Base-by-base conservation (phyloP, 2,329 filamentous ascomycete species). In the Waltergamsia citrina region DNA sequence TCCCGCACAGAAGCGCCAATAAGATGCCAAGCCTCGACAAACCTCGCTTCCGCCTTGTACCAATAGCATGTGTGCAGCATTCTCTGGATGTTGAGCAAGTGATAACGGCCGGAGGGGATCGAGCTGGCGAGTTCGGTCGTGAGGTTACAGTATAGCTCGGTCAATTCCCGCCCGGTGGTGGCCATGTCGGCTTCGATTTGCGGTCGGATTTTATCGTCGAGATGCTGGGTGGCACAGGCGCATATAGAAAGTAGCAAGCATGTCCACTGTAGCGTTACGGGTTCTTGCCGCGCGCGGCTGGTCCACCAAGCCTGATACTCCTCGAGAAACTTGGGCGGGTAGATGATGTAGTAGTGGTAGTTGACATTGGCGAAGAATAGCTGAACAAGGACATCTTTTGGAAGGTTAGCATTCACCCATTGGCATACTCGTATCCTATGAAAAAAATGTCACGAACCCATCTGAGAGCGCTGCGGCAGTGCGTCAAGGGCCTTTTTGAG, bases 261-360 rank as follows among this genome's bases (percentile, higher is more conserved):
- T 2, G 53, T 54, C 40, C 43, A 54, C 25, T 51, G 49, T 17
- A 54, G 32, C 3, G 43, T 42, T 3, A 54, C 23, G 3, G 44
- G 41, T n/a, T 43, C 34, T 14, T 40, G 37, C 7, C 38, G 36
- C 4, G 30, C 23, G 18, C 43, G 37, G 10, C 42, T 35, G 18
- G 49, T 41, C 53, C 51, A 56, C 53, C 52, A 56, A 16, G 41
- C 40, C 16, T 53, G 42, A 25, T 56, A 55, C 17, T 53, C 45
- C 8, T 43, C 38, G 14, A 49, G 29, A 29, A 56, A 54, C 7
- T 41, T 35, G 7, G 48, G 42, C n/a, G 48, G 45, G 30, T 53
- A 50, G 31, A 56, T 45, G 35, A 54, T 48, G 42, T 53, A 52
- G 38, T 56, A 55, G 36, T 56, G 50, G 15, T 45, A 51, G 31